Conservation (phyloP, 2,329 filamentous ascomycete species). For the Pseudopithomyces maydicus region DNA sequence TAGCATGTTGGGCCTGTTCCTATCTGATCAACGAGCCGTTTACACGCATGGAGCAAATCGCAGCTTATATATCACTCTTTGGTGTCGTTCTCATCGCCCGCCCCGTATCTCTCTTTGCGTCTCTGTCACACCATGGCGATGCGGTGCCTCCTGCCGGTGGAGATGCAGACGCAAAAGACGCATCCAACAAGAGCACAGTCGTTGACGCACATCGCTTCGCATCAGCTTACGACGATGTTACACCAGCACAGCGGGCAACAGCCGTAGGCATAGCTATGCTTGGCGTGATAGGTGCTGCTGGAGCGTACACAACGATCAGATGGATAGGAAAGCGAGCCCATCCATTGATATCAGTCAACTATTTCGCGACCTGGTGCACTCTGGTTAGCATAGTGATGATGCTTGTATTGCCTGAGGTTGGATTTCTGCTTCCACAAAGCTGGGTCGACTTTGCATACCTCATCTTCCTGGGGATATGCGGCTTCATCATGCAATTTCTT, state of each 20-base stretch:
- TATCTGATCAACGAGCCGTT: slow-evolving; percentile 78
- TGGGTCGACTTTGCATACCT: slow-evolving; percentile 69
- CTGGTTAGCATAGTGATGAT: slow-evolving; percentile 69
- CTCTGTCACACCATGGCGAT: slow-evolving; percentile 26
- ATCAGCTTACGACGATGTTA: slow-evolving; percentile 52
- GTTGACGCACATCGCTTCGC: slow-evolving; percentile 28
- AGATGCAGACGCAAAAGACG: slow-evolving; percentile 32
- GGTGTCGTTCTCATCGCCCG: slow-evolving; percentile 85
- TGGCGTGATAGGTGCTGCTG: slow-evolving; percentile 76
- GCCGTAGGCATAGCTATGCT: slow-evolving; percentile 75
- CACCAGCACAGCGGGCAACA: slow-evolving; percentile 67
- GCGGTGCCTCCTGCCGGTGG: slow-evolving; percentile 39
- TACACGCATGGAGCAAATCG: slow-evolving; percentile 76
- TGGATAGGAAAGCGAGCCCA: slow-evolving; percentile 81
- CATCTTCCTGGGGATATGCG: slow-evolving; percentile 70
- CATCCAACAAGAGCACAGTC: slow-evolving; percentile 36
- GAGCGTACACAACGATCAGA: slow-evolving; percentile 75
- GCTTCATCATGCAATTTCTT: slow-evolving; percentile 87
- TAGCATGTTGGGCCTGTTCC: slow-evolving; percentile 81
- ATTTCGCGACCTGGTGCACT: slow-evolving; percentile 75
- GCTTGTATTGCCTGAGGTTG: slow-evolving; percentile 58
- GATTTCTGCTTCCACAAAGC: slow-evolving; percentile 61
- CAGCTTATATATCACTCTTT: slow-evolving; percentile 72
- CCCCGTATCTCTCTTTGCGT: slow-evolving; percentile 63
- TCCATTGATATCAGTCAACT: slow-evolving; percentile 83